These are phyloP conservation scores for Prunus mira DNA, from an alignment of 306 rosid genomes.

Conservation along the genomic window DNA sequence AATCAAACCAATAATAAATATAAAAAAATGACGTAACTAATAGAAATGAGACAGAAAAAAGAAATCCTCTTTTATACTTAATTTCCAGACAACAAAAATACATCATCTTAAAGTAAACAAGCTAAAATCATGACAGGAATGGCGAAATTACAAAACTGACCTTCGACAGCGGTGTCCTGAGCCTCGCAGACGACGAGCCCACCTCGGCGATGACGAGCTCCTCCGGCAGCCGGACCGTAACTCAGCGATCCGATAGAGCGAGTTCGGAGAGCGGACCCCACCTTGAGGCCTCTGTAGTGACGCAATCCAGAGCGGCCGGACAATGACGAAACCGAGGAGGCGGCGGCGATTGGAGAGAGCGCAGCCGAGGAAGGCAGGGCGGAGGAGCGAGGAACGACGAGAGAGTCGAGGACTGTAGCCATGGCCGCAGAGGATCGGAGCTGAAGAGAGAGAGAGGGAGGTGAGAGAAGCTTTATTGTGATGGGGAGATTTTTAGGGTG, in stretches of 20 bases:
- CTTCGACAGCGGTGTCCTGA: constrained; percentile 63
- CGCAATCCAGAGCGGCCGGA: constrained; percentile 40
- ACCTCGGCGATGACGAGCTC: constrained; percentile 35
- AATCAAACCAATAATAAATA: neutral
- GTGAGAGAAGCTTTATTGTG: neutral
- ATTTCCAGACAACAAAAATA: neutral
- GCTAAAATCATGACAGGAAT: neutral
- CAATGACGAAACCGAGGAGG: constrained; percentile 40
- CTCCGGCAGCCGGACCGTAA: constrained; percentile 15
- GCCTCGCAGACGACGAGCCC: constrained; percentile 63
- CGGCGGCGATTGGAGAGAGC: constrained; percentile 29
- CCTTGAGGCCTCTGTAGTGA: constrained; percentile 55
- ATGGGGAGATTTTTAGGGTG: neutral
- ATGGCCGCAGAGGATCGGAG: constrained; percentile 53
- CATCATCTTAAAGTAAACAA: neutral
- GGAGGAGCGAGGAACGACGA: constrained; percentile 52
- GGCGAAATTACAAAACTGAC: constrained; percentile 30
- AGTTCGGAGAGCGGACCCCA: constrained; percentile 22
- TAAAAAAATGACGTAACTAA: neutral
- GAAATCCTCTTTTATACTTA: too few relatives aligned
- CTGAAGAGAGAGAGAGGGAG: constrained; percentile 16
- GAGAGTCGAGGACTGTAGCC: constrained; percentile 66
- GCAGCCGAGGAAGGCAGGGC: constrained; percentile 29
- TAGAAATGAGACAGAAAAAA: too few relatives aligned
- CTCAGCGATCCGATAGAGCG: constrained; percentile 25